These are phyloP conservation scores for Medicago ruthenica DNA, from an alignment of 306 rosid species.

Conservation along the genomic window DNA sequence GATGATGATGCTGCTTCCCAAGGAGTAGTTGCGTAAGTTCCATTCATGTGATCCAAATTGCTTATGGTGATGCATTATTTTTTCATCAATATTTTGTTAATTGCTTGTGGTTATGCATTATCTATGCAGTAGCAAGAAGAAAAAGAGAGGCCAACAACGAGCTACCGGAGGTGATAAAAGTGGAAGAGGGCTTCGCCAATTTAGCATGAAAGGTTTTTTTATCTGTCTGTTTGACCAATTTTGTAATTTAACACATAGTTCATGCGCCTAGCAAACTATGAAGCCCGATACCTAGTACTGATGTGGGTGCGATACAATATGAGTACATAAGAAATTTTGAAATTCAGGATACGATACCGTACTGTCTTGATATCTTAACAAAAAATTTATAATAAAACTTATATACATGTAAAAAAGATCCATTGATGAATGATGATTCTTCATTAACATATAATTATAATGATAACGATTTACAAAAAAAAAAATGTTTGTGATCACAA, in stretches of 20 bases:
- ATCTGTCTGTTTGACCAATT: not conserved
- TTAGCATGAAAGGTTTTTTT: conserved; percentile 89
- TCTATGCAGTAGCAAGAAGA: conserved; percentile 75
- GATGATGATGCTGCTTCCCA: conserved; percentile 93
- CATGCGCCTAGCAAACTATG: not conserved
- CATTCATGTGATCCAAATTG: conserved; percentile 14
- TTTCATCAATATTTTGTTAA: too few relatives aligned
- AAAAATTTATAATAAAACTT: too few relatives aligned
- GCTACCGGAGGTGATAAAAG: conserved; percentile 95
- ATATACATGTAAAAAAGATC: too few relatives aligned
- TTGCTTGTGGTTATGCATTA: not conserved
- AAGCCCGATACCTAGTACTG: too few relatives aligned
- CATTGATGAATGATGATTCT: too few relatives aligned
- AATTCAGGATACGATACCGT: too few relatives aligned
- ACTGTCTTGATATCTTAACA: too few relatives aligned
- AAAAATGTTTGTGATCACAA: too few relatives aligned
- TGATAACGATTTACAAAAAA: too few relatives aligned
- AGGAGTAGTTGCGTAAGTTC: conserved; percentile 81
- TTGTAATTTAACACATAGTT: conserved; percentile 22
- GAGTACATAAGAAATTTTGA: too few relatives aligned
- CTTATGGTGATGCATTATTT: not conserved
- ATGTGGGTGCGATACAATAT: too few relatives aligned
- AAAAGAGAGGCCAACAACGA: conserved; percentile 96
- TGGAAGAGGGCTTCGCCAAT: conserved; percentile 99
- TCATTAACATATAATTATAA: too few relatives aligned